Conservation (phyloP, 208 protist species). For the Wallacemonas collosoma region DNA sequence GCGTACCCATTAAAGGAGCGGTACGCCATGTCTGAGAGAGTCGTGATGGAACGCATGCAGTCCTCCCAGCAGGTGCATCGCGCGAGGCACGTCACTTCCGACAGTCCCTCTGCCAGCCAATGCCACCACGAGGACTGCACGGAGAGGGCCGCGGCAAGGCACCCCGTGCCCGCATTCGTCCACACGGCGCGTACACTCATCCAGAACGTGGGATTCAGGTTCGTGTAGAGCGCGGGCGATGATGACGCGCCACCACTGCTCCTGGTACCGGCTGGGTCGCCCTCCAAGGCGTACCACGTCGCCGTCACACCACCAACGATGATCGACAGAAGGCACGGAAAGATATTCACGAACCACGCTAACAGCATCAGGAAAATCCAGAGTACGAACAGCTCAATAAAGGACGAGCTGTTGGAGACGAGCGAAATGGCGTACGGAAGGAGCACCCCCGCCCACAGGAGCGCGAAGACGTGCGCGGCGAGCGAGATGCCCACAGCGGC, state of each 20-base stretch:
- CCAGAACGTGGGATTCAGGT: slow-evolving; percentile 16
- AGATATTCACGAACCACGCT: slow-evolving; percentile 8
- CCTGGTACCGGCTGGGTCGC: background rate
- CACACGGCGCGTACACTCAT: slow-evolving; percentile 12
- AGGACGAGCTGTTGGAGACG: background rate
- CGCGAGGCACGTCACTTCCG: background rate
- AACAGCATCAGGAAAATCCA: slow-evolving; percentile 19
- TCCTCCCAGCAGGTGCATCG: background rate
- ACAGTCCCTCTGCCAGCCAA: slow-evolving; percentile 9
- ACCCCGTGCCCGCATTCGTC: slow-evolving; percentile 10
- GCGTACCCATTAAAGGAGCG: slow-evolving; percentile 8
- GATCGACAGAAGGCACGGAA: slow-evolving; percentile 7
- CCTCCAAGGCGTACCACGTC: slow-evolving; percentile 18
- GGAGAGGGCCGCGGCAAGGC: slow-evolving; percentile 5
- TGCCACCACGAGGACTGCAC: slow-evolving; percentile 7
- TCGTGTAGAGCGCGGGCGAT: slow-evolving; percentile 6
- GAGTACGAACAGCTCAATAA: background rate
- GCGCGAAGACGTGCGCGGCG: background rate
- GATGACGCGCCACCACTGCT: background rate
- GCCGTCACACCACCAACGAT: slow-evolving; percentile 15
- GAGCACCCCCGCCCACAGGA: slow-evolving; percentile 4
- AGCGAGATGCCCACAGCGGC: background rate
- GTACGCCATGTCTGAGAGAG: slow-evolving; percentile 5
- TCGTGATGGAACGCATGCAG: background rate
- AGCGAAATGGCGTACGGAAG: slow-evolving; percentile 5